Base-by-base conservation (phyloP, 2,329 filamentous ascomycete species). In the Aspergillus viridinutans region DNA sequence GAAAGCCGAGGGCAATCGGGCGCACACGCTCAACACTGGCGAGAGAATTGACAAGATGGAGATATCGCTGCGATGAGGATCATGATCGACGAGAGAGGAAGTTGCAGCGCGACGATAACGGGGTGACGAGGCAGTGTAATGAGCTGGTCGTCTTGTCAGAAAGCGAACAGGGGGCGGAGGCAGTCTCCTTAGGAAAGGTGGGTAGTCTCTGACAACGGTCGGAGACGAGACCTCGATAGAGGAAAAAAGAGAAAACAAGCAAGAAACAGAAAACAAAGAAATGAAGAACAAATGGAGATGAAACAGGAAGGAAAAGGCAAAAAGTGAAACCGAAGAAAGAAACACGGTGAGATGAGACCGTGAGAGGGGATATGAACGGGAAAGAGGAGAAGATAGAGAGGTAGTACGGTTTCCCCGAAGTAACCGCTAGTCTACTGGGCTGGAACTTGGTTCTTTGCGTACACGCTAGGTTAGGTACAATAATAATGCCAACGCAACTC, bases 21-120 rank as follows among this genome's bases (percentile, higher is more conserved):
- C 50, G 40, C 56, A 61, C 58, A 57, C 54, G 45, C 54, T 64
- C 61, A 67, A 61, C 63, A 63, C 61, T 54, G 57, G 58, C 52
- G 61, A 54, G 52, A 49, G 50, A 63, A 67, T 64, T 65, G 64
- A 63, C 57, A 53, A 58, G 55, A 53, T 57, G 60, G 53, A 54
- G 50, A 54, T 56, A 51, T 55, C 48, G 50, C 60, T 58, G 59
- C 53, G 58, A 49, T 54, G 58, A 59, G 50, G 55, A 59, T 55
- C 68, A 69, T 64, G 58, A 60, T 65, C 67, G 67, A 64, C 62
- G 60, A 57, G 57, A 38, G 43, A 50, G 42, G 48, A 50, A 53
- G 49, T 48, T 25, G 21, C 12, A 26, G 43, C 43, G 43, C 23
- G 43, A 47, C 43, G 43, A 14, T 25, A 47, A 47, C 23, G 21